Evolutionary conservation across 306 rosid genomes (phyloP), one percentile per base, ranked within the genome.

Genomic region (Cicer pinnatifidum): DNA sequence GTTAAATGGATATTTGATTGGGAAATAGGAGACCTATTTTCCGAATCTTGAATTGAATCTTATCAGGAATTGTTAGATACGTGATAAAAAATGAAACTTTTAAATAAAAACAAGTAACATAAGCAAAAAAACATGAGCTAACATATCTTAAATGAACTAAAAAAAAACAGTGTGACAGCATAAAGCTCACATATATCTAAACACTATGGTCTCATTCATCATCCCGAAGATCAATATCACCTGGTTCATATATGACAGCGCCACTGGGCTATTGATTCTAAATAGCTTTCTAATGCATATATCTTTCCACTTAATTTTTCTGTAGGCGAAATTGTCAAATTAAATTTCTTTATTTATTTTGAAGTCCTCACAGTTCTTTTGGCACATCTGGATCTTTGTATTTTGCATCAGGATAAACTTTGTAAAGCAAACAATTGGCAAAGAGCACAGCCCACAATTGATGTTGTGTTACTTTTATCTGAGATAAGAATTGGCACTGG

Each of bases 381-480:
- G 76, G 69, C 37, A 47, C 82, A 58, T 59, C 67, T 69, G 51
- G 66, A 8, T 62, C 19, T 51, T 9, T 73, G 41, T 71, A 74
- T 81, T 74, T 33, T 33, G 59, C 20, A 65, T 69, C 92, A 94
- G 99, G 99, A 94, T 73, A 89, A 94, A 70, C 89, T 91, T 63
- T 94, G 97, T 69, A 94, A 94, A 81, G 95, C 96, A 57, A 91
- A 94, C 81, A 91, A 87, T 12, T 89, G 99, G 97, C 97, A 91
- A 71, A 88, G 99, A 76, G 88, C 95, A 16, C 97, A 89, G 80
- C 96, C 92, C 51, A 87, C 97, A 79, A 87, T 94, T 23, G 99
- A 91, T 80, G 92, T 94, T 80, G 93, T 89, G 76, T 86, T 94
- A 80, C 97, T 91, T 77, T 79, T 94, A 79, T 94, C 99, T 17